Conservation (phyloP, 2,329 filamentous ascomycete species). For the Furcasterigmium sp. region DNA sequence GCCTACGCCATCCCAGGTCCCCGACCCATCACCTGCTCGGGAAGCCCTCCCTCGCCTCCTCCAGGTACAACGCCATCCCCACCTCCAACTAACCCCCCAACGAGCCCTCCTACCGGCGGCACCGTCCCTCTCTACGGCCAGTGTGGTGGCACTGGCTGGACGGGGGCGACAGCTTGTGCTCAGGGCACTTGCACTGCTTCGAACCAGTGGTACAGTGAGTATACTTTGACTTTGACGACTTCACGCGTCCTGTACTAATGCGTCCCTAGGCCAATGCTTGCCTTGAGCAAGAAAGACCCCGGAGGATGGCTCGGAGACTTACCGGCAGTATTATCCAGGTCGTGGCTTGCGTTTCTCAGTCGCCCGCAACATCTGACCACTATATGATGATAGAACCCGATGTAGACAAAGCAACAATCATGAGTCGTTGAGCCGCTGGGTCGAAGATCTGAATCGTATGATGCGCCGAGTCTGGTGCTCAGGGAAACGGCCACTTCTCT, state of each 20-base stretch:
- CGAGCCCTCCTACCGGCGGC: conserved; percentile 1
- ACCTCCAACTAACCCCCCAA: conserved; percentile 4
- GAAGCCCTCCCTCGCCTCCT: background rate
- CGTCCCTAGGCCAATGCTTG: too few species aligned
- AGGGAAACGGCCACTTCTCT: too few species aligned
- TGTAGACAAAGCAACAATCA: too few species aligned
- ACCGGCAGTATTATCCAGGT: background rate
- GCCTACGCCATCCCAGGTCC: conserved; percentile 30
- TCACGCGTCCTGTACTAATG: too few species aligned
- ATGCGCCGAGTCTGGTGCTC: too few species aligned
- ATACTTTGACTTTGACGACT: too few species aligned
- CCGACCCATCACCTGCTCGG: conserved; percentile 4
- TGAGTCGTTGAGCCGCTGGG: too few species aligned
- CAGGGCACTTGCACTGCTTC: conserved; percentile 19
- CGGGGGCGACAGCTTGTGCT: conserved; percentile 18
- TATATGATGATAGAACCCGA: too few species aligned
- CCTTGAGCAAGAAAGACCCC: background rate
- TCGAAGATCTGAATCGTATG: too few species aligned
- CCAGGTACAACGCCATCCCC: conserved; percentile 3
- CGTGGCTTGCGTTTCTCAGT: background rate
- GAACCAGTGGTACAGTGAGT: conserved; percentile 20
- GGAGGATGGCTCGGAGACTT: background rate
- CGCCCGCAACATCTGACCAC: background rate
- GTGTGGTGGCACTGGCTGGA: conserved; percentile 17
- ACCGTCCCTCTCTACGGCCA: conserved; percentile 15